phyloP scores from a whole-genome alignment of 2,329 filamentous ascomycete species.

The Nigrospora sphaerica region DNA sequence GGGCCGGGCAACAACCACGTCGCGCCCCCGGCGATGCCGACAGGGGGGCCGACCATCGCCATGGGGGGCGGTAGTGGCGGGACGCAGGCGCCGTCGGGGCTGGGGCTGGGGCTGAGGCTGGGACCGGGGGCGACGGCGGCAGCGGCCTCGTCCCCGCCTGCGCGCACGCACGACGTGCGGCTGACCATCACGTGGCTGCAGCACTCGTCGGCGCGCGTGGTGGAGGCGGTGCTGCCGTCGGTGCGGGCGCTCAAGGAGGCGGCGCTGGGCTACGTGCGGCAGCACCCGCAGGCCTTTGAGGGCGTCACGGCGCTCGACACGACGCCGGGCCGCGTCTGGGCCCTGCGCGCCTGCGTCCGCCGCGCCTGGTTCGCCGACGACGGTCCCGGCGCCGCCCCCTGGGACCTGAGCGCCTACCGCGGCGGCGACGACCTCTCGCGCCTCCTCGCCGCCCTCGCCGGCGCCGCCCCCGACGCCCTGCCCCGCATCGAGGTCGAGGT shows the following conservation, averaged over 20 bases:
- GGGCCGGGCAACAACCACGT: neutral
- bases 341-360: conserved; percentile 14
- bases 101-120: neutral
- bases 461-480: conserved; percentile 6
- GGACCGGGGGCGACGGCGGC: neutral
- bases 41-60: too few relatives aligned
- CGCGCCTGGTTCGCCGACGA: conserved; percentile 14
- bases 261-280: conserved; percentile 13
- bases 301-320: conserved; percentile 3
- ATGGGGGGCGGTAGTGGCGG: too few relatives aligned
- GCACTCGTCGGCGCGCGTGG: conserved; percentile 17
- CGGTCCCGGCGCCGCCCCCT: conserved; percentile 5
- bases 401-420: conserved; percentile 19
- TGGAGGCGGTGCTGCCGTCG: conserved; percentile 14
- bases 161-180: conserved; percentile 14
- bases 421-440: conserved; percentile 19
- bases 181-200: conserved; percentile 18
- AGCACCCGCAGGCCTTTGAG: conserved; percentile 9
- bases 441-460: conserved; percentile 12
- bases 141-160: neutral
- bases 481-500: conserved; percentile 21
- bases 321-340: neutral
- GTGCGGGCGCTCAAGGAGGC: conserved; percentile 15
- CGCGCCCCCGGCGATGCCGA: neutral
- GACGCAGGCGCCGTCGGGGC: too few relatives aligned